A percentile compares a stretch with the other conserved stretches of the same genome.
These are phyloP conservation scores for Pseudocercospora ulei DNA, from an alignment of 2,329 filamentous ascomycete species.

Conservation along the genomic window DNA sequence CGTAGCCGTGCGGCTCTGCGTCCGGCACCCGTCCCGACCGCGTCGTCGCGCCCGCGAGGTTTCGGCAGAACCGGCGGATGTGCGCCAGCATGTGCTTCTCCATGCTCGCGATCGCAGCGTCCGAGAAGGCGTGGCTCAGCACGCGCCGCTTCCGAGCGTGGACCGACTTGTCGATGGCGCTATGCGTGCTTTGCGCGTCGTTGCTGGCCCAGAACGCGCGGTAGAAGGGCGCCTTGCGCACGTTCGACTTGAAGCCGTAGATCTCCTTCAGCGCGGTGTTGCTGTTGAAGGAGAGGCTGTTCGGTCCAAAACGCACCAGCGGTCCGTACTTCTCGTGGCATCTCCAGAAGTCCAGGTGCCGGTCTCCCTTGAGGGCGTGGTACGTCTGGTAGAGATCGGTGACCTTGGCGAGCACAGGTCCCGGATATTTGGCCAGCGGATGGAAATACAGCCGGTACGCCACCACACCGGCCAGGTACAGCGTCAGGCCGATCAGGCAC, in stretches of 20 bases:
- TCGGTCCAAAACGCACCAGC: constrained; percentile 69
- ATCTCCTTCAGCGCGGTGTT: constrained; percentile 52
- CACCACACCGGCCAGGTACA: constrained; percentile 13
- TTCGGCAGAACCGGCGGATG: constrained; percentile 36
- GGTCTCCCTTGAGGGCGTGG: constrained; percentile 28
- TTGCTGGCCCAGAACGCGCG: constrained; percentile 40
- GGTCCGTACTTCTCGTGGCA: constrained; percentile 60
- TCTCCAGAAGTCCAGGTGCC: constrained; percentile 35
- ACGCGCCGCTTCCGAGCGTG: constrained; percentile 43
- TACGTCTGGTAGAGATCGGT: constrained; percentile 29
- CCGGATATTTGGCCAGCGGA: constrained; percentile 31
- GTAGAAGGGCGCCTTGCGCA: constrained; percentile 45
- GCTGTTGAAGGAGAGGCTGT: constrained; percentile 67
- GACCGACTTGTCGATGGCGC: constrained; percentile 39
- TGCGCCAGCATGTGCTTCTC: constrained; percentile 41
- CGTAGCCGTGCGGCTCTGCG: constrained; percentile 35
- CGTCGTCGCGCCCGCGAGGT: constrained; percentile 23
- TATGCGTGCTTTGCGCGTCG: constrained; percentile 39
- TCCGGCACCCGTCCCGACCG: not conserved
- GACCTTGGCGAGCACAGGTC: constrained; percentile 34
- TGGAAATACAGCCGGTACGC: constrained; percentile 37
- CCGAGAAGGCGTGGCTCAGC: constrained; percentile 42
- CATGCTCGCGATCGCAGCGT: constrained; percentile 39
- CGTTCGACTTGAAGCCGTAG: constrained; percentile 43
- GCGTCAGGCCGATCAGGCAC: constrained; percentile 8